Evolutionary conservation across 352 stramenopile genomes (phyloP), one percentile per base, ranked within the genome.

Genomic region (Phytophthora podocarpi): DNA sequence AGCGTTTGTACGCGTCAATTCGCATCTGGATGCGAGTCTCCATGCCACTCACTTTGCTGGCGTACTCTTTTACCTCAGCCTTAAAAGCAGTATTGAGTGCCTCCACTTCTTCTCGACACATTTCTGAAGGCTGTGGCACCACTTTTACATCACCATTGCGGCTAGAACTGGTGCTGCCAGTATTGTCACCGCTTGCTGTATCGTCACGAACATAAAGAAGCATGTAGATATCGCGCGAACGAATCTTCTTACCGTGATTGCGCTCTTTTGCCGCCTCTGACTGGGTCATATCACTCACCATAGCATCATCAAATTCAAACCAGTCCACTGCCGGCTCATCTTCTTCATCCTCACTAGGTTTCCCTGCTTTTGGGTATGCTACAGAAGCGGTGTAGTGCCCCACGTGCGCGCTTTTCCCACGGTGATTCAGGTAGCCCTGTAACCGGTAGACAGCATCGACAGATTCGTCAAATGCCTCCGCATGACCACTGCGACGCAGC

Each of bases 351-450:
- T 27, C n/a, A 49, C 71, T 39, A 23, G 1, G 1, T 20, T 35
- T 45, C 13, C 49, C 51, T 39, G 45, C 2, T 41, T 68, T 70
- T 30, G 76, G 75, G 27, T 92, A 78, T 12, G 86, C 82, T 10
- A 96, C 79, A 4, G 80, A 90, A 10, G 88, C 86, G 0, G 88
- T 96, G 58, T 96, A 96, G 54, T 96, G 88, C 4, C 88, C 88
- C 15, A 90, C 82, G 16, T 95, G 75, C 3, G 88, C 88, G 30
- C 75, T 91, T 58, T 90, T 88, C 6, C 88, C 88, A 43, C 83
- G 85, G 39, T 96, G 88, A 49, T 93, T 92, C 12, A 95, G 41
- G 55, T 95, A 91, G 1, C 74, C 88, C 4, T 78, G 82, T 26
- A 96, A 71, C 4, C 78, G 74, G 47, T 96, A 96, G 1, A 89